A percentile compares a stretch with the other conserved stretches of the same genome.
These are phyloP conservation scores for Zasmidium cellare DNA, from an alignment of 2,329 filamentous ascomycete species.

Conservation along the genomic window DNA sequence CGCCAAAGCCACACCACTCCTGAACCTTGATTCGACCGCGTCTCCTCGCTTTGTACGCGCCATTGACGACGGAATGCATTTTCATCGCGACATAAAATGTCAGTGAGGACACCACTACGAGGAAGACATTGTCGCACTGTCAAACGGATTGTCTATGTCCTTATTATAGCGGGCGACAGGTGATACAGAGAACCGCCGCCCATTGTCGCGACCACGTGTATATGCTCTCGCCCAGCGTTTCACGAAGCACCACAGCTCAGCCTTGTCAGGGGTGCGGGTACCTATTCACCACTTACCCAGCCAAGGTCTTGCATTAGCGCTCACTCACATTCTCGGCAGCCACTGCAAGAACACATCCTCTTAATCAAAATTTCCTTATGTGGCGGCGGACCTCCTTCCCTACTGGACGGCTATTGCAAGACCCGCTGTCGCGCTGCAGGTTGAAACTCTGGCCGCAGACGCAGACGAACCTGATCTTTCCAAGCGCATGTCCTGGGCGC, in stretches of 20 bases:
- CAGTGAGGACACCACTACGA: neutral
- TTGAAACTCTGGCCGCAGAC: neutral
- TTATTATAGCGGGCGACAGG: neutral
- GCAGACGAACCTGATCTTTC: neutral
- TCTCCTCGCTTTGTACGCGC: neutral
- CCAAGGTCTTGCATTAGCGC: slow-evolving; percentile 1
- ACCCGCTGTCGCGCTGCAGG: neutral
- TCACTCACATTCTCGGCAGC: slow-evolving; percentile 3
- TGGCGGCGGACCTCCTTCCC: neutral
- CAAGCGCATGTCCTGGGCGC: neutral
- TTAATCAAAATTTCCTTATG: neutral
- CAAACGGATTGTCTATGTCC: neutral
- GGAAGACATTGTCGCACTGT: neutral
- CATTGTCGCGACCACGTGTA: slow-evolving; percentile 3
- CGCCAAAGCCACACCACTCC: neutral
- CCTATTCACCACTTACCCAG: neutral
- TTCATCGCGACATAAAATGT: neutral
- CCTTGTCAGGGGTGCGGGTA: neutral
- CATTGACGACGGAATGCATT: neutral
- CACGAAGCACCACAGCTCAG: slow-evolving; percentile 3
- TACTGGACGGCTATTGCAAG: neutral
- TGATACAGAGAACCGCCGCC: neutral
- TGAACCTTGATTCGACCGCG: slow-evolving; percentile 2
- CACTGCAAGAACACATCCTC: neutral
- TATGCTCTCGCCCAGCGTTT: slow-evolving; percentile 5